Percentiles rank a stretch among this genome's conserved stretches.
These are phyloP conservation scores for Didymella glomerata DNA, from an alignment of 2,329 filamentous ascomycete species.

Conservation along the genomic window DNA sequence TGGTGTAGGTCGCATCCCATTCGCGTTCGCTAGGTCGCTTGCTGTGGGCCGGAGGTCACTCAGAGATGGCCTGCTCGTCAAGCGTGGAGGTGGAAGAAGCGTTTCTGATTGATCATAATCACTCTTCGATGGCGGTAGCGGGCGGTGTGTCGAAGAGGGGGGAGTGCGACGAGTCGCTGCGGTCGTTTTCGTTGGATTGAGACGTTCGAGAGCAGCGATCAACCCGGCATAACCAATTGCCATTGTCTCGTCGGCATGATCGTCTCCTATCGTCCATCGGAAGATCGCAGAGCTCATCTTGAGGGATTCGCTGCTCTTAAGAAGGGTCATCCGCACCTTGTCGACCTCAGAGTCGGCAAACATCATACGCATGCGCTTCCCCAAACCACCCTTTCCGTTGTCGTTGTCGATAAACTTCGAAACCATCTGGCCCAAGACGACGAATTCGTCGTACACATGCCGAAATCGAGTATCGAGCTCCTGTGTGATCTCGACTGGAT, in stretches of 20 bases:
- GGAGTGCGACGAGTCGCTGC: conserved; percentile 37
- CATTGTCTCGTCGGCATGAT: conserved; percentile 67
- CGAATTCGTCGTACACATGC: conserved; percentile 68
- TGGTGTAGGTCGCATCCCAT: conserved; percentile 1
- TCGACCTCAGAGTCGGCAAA: conserved; percentile 64
- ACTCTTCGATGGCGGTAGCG: conserved; percentile 34
- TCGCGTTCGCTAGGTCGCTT: neutral
- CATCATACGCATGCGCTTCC: conserved; percentile 67
- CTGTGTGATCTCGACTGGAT: conserved; percentile 67
- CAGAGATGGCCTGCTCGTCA: conserved; percentile 22
- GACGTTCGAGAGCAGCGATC: conserved; percentile 68
- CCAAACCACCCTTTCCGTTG: conserved; percentile 65
- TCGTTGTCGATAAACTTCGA: conserved; percentile 68
- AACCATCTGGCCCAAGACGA: conserved; percentile 69
- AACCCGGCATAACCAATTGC: conserved; percentile 74
- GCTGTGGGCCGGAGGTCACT: conserved; percentile 25
- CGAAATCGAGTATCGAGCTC: conserved; percentile 72
- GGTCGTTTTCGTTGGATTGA: conserved; percentile 47
- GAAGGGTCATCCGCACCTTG: conserved; percentile 65
- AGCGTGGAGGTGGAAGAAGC: conserved; percentile 13
- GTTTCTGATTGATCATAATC: conserved; percentile 12
- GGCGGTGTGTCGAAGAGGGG: conserved; percentile 41
- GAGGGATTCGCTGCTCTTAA: conserved; percentile 67
- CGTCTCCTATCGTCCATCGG: conserved; percentile 68
- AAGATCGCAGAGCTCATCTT: conserved; percentile 71